Evolutionary conservation across 148 eudicot species (phyloP), one percentile per base, ranked within the genome.

Genomic region (Fagopyrum homotropicum): DNA sequence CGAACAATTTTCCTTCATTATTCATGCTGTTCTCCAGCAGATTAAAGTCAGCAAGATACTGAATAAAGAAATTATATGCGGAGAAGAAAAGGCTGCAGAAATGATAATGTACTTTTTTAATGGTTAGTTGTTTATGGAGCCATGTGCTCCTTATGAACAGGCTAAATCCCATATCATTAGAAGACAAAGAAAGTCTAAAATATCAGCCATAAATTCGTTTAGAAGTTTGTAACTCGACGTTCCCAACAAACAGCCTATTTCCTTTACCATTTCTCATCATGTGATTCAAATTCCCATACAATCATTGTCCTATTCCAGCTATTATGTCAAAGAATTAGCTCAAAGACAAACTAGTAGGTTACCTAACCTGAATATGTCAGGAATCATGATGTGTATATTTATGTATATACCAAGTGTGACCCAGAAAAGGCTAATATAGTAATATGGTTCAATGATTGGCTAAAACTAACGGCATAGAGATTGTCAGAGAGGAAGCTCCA

Each of bases 301-400:
- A 12, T 30, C n/a, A 63, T 35, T 63, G 69, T 63, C 69, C 45
- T 63, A 35, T 8, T 30, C 45, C 69, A 57, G 63, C 63, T 57
- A 57, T 35, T 19, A 50, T 72, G 51, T 72, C 55, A 17, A 72
- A 47, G 29, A 48, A 70, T 22, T 43, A 45, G 51, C 52, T 45
- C 29, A 70, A 70, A 70, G 52, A 45, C 51, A 70, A 70, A 70
- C 14, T 69, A 69, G 52, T 70, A 70, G 73, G 35, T 70, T 10
- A 70, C 73, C 73, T 45, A 70, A 70, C 26, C 51, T 70, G 26
- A 51, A 22, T 35, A 60, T 60, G 40, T 60, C 66, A 60, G 60
- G 22, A 55, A 17, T 16, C 7, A n/a, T 16, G 60, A 55, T 16
- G 7, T 55, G 60, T 55, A n/a, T 55, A 55, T 17, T 59, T 59